These are phyloP conservation scores for Mrakia gelida DNA, from an alignment of 768 basidiomycete genomes.

Conservation along the genomic window DNA sequence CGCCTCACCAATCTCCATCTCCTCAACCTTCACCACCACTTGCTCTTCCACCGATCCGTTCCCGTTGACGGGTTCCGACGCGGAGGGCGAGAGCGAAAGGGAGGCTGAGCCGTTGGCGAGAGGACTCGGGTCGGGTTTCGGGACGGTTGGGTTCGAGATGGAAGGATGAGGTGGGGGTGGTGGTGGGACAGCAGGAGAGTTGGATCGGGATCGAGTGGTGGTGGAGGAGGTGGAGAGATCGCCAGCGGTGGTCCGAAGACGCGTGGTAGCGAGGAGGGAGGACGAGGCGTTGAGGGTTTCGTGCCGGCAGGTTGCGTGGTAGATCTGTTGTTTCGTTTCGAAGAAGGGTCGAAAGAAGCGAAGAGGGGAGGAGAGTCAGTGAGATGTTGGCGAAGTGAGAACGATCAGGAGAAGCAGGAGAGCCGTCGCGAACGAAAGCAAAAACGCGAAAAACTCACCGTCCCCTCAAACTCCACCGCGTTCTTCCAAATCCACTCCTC, in stretches of 20 bases:
- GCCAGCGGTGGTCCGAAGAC: background rate
- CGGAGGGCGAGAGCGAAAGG: too few relatives aligned
- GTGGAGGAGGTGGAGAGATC: background rate
- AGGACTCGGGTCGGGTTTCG: too few relatives aligned
- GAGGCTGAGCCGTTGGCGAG: background rate
- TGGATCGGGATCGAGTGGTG: background rate
- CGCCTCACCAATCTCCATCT: background rate
- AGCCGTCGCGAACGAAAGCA: background rate
- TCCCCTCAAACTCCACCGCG: constrained; percentile 29
- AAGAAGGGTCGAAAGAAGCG: background rate
- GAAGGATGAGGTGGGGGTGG: background rate
- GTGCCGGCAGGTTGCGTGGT: constrained; percentile 27
- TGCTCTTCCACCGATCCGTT: background rate
- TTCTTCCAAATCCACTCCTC: constrained; percentile 33
- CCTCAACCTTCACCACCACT: background rate
- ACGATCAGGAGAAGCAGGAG: background rate
- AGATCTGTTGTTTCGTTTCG: constrained; percentile 24
- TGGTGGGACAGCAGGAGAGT: background rate
- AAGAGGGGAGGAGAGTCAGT: background rate
- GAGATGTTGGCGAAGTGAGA: background rate
- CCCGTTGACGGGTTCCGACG: too few relatives aligned
- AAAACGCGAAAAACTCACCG: constrained; percentile 16
- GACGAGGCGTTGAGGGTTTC: constrained; percentile 4
- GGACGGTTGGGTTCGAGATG: background rate
- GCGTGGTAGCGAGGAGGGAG: background rate